Evolutionary conservation across 106 monocot species (phyloP).

Genomic region (Hemerocallis citrina): DNA sequence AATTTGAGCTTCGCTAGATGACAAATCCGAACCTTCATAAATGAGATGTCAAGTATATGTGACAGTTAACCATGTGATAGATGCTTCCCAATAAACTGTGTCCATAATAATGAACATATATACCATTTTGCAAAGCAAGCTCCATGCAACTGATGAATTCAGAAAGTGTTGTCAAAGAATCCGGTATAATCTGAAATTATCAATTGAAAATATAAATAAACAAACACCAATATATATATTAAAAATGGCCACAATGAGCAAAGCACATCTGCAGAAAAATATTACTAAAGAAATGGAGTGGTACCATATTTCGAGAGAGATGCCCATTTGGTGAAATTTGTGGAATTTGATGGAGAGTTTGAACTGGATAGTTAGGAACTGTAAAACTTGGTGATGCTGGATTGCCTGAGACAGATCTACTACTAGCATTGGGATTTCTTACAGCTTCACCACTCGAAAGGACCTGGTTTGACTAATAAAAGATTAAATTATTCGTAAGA

Average conservation of each 20-base stretch:
- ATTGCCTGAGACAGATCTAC: constrained; percentile 27
- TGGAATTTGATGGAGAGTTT: constrained; percentile 17
- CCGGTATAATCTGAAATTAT: constrained; percentile 52
- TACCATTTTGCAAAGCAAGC: constrained; percentile 32
- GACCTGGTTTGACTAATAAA: constrained; percentile 26
- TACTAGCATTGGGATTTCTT: constrained; percentile 21
- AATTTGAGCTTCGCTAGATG: constrained; percentile 16
- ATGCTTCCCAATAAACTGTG: background rate
- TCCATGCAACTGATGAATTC: constrained; percentile 77
- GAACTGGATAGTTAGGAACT: constrained; percentile 25
- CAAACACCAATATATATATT: too few relatives aligned
- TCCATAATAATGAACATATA: constrained; percentile 12
- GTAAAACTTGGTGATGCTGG: constrained; percentile 19
- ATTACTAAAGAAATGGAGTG: background rate
- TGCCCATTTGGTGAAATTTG: constrained; percentile 14
- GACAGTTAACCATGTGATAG: background rate
- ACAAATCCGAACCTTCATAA: constrained; percentile 31
- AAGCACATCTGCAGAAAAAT: background rate
- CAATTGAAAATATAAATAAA: background rate
- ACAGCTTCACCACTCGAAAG: constrained; percentile 27
- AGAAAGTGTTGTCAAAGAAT: constrained; percentile 72
- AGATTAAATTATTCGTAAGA: background rate
- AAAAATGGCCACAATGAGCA: background rate
- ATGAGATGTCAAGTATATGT: constrained; percentile 1
- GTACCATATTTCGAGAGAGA: constrained; percentile 28